Evolutionary conservation across 805 yeast species (phyloP).

Genomic region (Ogataea pini): DNA sequence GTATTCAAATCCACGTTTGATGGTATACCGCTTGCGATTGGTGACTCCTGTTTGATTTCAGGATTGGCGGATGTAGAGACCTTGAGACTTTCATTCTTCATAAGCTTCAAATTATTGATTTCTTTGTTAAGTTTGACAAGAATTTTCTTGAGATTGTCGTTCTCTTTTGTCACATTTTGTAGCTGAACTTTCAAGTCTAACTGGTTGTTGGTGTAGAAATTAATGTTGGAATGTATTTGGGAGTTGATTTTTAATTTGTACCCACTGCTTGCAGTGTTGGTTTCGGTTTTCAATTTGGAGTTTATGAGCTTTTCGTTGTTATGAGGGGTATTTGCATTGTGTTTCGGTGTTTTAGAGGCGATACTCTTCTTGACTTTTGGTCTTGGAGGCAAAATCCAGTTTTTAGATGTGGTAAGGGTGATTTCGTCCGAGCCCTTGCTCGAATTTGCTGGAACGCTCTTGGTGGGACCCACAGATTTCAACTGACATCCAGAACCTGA

Average conservation of each 20-base stretch:
- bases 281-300: constrained; percentile 15
- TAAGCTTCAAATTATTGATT: constrained; percentile 35
- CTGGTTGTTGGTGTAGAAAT: constrained; percentile 33
- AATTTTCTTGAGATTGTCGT: constrained; percentile 44
- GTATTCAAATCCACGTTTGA: not conserved
- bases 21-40: not conserved
- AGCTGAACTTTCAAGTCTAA: constrained; percentile 39
- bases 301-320: constrained; percentile 10
- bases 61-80: not conserved
- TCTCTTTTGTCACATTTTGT: constrained; percentile 45
- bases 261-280: constrained; percentile 15
- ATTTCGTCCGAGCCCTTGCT: constrained; percentile 32
- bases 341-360: constrained; percentile 10
- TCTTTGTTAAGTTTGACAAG: constrained; percentile 42
- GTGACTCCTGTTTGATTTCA: not conserved
- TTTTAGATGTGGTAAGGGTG: constrained; percentile 37
- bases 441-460: constrained; percentile 19
- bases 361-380: constrained; percentile 39
- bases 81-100: constrained; percentile 22
- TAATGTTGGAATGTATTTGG: constrained; percentile 39
- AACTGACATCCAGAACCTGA: constrained; percentile 1
- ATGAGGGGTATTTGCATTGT: not conserved
- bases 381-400: constrained; percentile 60
- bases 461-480: constrained; percentile 11
- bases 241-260: constrained; percentile 32